Conservation (phyloP, 2,329 filamentous ascomycete species). For the Aspergillaceae sp. region DNA sequence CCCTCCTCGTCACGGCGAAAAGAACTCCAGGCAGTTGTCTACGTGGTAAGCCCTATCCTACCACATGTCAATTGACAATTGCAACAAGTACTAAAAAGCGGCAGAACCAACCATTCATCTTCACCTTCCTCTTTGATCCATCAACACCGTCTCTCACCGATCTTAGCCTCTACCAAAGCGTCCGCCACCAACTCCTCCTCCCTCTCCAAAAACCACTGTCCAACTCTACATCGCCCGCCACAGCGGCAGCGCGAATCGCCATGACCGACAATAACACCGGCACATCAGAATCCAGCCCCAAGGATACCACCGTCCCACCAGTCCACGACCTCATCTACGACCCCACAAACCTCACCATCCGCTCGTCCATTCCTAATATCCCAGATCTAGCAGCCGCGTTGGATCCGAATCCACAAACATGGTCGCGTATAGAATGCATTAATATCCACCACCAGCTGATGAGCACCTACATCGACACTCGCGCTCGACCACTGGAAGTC, state of each 20-base stretch:
- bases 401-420: constrained; percentile 17
- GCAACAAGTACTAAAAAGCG: too few species aligned
- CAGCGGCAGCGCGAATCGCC: constrained; percentile 31
- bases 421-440: constrained; percentile 51
- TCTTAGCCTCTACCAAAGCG: constrained; percentile 38
- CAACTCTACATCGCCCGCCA: constrained; percentile 38
- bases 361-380: constrained; percentile 57
- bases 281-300: constrained; percentile 22
- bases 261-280: constrained; percentile 22
- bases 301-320: constrained; percentile 25
- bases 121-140: constrained; percentile 42
- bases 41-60: constrained; percentile 26
- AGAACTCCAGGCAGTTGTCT: constrained; percentile 33
- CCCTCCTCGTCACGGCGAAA: constrained; percentile 5
- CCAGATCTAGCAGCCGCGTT: constrained; percentile 42
- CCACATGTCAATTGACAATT: not conserved
- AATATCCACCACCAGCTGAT: constrained; percentile 55
- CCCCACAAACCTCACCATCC: constrained; percentile 48
- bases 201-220: constrained; percentile 41
- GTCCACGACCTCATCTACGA: constrained; percentile 57
- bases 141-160: constrained; percentile 33
- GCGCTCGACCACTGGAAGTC: constrained; percentile 39
- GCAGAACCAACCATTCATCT: constrained; percentile 43
- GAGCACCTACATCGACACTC: constrained; percentile 47
- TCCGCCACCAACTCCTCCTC: constrained; percentile 41